Evolutionary conservation across 371 early-diverging fungal genomes (phyloP), one percentile per base, ranked within the genome.

Genomic region (Funneliformis caledonium): DNA sequence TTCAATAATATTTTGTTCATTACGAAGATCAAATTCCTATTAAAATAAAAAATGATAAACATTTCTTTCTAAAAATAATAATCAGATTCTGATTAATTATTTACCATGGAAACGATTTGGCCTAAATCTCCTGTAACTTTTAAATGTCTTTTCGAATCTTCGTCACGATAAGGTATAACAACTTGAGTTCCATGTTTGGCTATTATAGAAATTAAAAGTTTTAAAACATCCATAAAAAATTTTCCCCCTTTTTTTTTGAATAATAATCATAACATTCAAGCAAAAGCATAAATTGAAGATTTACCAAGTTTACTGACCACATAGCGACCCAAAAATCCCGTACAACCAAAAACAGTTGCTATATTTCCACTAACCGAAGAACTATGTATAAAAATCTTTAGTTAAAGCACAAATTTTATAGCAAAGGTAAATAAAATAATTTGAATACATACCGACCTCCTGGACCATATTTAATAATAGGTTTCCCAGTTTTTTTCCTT

Each of bases 281-380:
- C 0, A 31, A 10, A 11, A 47, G n/a, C 19, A 31, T 19, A 11
- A 16, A 31, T 12, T 42, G 22, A 33, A 70, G 19, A 56, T 81
- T 77, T 89, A 95, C 96, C 96, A 64, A 97, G 91, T 82, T 93
- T 93, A 85, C 93, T 93, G 62, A 97, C 96, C 67, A 98, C 87
- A 83, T 98, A 97, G 69, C 98, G 94, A 73, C 97, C 98, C 45
- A 98, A 89, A 87, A 97, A 98, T 67, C 99, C 99, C 64, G 96
- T 97, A 87, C 94, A 93, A 45, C 99, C 99, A 86, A 98, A 97
- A 19, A 98, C 98, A 33, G 99, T 98, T 56, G 94, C 96, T 56
- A 93, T 91, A 83, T 95, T 95, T 26, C 98, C 98, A 81, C 90
- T 92, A 79, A 90, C 90, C 26, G 94, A 92, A 33, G 92, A 92